Conservation (phyloP, 1,139 yeast genomes). For the Suhomyces atakaporum region DNA sequence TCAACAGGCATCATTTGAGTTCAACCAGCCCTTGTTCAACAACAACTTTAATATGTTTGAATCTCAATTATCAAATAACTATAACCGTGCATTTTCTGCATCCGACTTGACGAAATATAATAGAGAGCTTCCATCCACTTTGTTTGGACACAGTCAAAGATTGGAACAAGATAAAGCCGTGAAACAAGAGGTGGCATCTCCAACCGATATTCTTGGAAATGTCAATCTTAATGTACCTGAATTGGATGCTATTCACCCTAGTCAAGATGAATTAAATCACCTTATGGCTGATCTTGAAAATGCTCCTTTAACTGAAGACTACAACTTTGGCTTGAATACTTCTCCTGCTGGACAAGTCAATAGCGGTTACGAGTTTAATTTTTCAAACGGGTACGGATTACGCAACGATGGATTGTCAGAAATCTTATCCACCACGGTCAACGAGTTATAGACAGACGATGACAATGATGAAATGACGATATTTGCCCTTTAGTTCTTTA, state of each 20-base stretch:
- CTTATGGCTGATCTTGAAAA: slow-evolving; percentile 10
- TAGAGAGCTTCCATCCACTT: slow-evolving; percentile 9
- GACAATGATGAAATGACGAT: too few species aligned
- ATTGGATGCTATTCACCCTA: background rate
- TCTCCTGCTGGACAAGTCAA: too few species aligned
- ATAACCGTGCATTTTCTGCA: slow-evolving; percentile 27
- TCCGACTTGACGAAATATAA: slow-evolving; percentile 27
- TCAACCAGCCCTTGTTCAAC: slow-evolving; percentile 16
- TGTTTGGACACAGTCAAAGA: slow-evolving; percentile 13
- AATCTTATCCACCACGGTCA: slow-evolving; percentile 11
- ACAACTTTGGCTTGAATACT: slow-evolving; percentile 3
- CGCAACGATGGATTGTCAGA: slow-evolving; percentile 8
- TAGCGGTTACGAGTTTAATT: too few species aligned
- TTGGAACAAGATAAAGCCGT: slow-evolving; percentile 5
- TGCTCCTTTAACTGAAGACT: slow-evolving; percentile 3
- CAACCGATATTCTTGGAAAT: slow-evolving; percentile 1
- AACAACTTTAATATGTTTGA: slow-evolving; percentile 20
- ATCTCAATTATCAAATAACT: slow-evolving; percentile 3
- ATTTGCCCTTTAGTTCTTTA: too few species aligned
- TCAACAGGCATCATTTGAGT: slow-evolving; percentile 18
- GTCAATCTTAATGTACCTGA: slow-evolving; percentile 3
- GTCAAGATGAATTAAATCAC: slow-evolving; percentile 8
- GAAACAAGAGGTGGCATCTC: slow-evolving; percentile 5
- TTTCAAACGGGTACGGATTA: slow-evolving; percentile 1
- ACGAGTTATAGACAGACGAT: slow-evolving; percentile 11